Evolutionary conservation across 2,329 filamentous ascomycete species (phyloP), one percentile per base, ranked within the genome.

Genomic region (Mycocentrospora acerina): DNA sequence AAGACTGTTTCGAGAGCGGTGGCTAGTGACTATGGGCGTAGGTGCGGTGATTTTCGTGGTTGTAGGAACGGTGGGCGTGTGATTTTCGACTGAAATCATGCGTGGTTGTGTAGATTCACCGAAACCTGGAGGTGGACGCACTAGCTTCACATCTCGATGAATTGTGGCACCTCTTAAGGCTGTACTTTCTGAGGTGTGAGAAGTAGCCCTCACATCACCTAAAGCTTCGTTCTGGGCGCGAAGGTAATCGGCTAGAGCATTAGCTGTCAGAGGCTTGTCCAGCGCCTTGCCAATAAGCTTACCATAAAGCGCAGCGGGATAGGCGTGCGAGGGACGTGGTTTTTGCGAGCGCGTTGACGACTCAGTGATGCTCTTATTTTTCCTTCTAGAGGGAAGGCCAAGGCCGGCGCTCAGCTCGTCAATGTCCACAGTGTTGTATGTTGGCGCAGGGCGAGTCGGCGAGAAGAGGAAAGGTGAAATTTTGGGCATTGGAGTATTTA

Each of bases 271-370:
- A 31, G 54, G 41, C 37, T 48, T 53, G 14, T 42, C 41, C 16
- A 55, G 35, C 16, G 56, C 56, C 40, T 34, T 34, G 7, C 34
- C 47, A 12, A 59, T 52, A 16, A 59, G 53, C 46, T 52, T 51
- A 47, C 46, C 44, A 39, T 46, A 42, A 7, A 53, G 37, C 13
- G 19, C 31, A 24, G 43, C 34, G 8, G 32, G 28, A 22, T 28
- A 10, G 12, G 28, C 27, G 17, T 47, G 40, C 15, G 32, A 29
- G 22, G 15, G 3, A 16, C 24, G 39, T 17, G 33, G 45, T 18
- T 35, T 31, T 9, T 41, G 33, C n/a, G 41, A 40, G 13, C 13
- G 17, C 3, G 29, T 19, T 28, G 35, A 19, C 11, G 30, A 40
- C 4, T 32, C 36, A 7, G 37, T 30, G 5, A 32, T 19, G 4